Percentiles rank a stretch among this genome's conserved stretches.
Evolutionary conservation across 805 yeast genomes (phyloP).

Genomic region (Spathaspora passalidarum): DNA sequence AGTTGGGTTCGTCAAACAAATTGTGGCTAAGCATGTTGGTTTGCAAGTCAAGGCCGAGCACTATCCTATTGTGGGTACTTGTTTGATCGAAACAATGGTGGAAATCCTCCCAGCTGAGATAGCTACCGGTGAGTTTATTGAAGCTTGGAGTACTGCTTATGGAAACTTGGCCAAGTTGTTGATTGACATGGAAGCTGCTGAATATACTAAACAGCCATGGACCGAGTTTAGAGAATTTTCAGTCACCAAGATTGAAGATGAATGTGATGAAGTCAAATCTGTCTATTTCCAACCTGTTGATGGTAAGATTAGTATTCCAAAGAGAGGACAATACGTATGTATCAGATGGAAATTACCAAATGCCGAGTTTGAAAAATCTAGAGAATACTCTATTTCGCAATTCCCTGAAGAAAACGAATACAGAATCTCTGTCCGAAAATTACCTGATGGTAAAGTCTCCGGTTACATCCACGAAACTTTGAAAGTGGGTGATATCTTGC

Average conservation of each 20-base stretch:
- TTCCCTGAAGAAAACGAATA: constrained; percentile 32
- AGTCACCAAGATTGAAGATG: constrained; percentile 40
- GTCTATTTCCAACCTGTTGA: constrained; percentile 49
- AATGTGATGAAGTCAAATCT: constrained; percentile 47
- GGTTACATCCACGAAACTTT: constrained; percentile 46
- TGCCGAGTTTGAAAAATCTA: constrained; percentile 41
- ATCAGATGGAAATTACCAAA: constrained; percentile 30
- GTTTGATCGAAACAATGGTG: constrained; percentile 51
- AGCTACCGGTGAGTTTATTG: constrained; percentile 58
- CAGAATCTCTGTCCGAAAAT: constrained; percentile 56
- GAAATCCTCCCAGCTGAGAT: constrained; percentile 51
- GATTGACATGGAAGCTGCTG: constrained; percentile 50
- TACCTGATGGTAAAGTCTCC: constrained; percentile 50
- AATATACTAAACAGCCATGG: constrained; percentile 50
- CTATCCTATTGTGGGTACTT: constrained; percentile 61
- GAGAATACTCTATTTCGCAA: constrained; percentile 61
- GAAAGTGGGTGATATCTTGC: constrained; percentile 45
- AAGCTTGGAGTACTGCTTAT: constrained; percentile 68
- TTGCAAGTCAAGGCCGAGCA: constrained; percentile 61
- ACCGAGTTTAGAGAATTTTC: constrained; percentile 53
- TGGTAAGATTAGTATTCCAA: constrained; percentile 24
- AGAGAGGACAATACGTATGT: constrained; percentile 48
- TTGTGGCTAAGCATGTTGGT: constrained; percentile 66
- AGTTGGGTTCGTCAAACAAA: constrained; percentile 51
- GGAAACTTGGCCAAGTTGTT: constrained; percentile 58